Base-by-base conservation (phyloP, 257 asterid genomes). In the Vinca minor region DNA sequence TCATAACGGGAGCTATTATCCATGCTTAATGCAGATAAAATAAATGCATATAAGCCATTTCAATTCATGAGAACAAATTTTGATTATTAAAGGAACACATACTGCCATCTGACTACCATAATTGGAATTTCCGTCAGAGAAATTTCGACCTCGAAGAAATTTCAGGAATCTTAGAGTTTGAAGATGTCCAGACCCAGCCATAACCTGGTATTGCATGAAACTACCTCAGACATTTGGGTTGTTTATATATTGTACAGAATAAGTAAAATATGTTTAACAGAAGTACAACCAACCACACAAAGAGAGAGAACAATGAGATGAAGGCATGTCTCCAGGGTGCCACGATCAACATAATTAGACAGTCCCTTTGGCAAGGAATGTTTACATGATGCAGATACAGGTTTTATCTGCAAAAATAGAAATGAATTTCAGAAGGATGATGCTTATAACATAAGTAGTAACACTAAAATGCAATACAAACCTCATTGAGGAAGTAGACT, bases 141-240 rank as follows among this genome's bases (percentile, higher is more conserved):
- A 81, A 79, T 76, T 85, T 78, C 96, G 88, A 59, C 72, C 78
- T 35, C 96, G 94, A 38, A 93, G 87, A 85, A 87, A 93, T 78
- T 87, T 93, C 78, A 93, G 79, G 71, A 93, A 73, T 74, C 83
- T 85, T 67, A 93, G 81, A 41, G 95, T 93, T 71, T 81, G 88
- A 53, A 93, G 87, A 79, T 93, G 87, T 59, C 98, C 98, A 41
- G 98, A 93, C 68, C 98, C 98, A 66, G 98, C 95, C 98, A 93
- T 87, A 71, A 93, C 96, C 98, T 93, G 89, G 66, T 69, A 62
- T 29, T 29, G 42, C 34, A 54, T 21, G 69, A 69, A 68, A 76
- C 58, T 25, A 66, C 45, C 56, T 63, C 20, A 74, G 73, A 67
- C 55, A 59, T 46, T 62, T 34, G 52, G 71, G 10, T 62, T 69